phyloP scores from a whole-genome alignment of 345 rosid genomes.

The Lepidium didymum region DNA sequence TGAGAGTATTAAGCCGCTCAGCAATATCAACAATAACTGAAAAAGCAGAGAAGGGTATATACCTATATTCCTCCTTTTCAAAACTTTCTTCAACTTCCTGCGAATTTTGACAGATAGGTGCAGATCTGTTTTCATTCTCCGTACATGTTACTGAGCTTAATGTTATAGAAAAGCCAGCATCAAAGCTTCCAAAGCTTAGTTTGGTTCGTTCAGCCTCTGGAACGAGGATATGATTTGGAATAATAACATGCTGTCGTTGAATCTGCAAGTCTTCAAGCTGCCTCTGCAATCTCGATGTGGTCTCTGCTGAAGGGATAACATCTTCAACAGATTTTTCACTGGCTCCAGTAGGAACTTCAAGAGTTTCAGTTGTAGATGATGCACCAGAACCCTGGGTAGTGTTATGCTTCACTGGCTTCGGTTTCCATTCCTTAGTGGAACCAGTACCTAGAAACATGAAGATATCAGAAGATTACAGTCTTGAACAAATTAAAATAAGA shows the following conservation, averaged over 20 bases:
- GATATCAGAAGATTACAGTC: slow-evolving; percentile 6
- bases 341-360: slow-evolving; percentile 39
- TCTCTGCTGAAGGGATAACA: slow-evolving; percentile 48
- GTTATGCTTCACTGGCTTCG: slow-evolving; percentile 54
- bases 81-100: slow-evolving; percentile 46
- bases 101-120: slow-evolving; percentile 55
- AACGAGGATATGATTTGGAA: slow-evolving; percentile 84
- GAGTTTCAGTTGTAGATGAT: slow-evolving; percentile 41
- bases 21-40: not conserved
- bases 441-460: slow-evolving; percentile 40
- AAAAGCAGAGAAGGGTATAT: slow-evolving; percentile 1
- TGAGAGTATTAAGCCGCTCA: not conserved
- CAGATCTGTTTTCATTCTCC: slow-evolving; percentile 64
- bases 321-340: slow-evolving; percentile 34
- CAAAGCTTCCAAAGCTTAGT: slow-evolving; percentile 93
- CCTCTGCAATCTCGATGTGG: slow-evolving; percentile 55
- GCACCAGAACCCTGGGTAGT: slow-evolving; percentile 44
- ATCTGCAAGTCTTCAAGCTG: slow-evolving; percentile 66
- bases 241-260: slow-evolving; percentile 86
- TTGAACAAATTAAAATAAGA: not conserved
- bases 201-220: slow-evolving; percentile 88
- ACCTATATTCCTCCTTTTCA: slow-evolving; percentile 59
- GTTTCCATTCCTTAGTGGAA: slow-evolving; percentile 83
- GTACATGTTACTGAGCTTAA: slow-evolving; percentile 31
- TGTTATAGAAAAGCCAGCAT: slow-evolving; percentile 60